A percentile compares a stretch with the other conserved stretches of the same genome.
phyloP scores from a whole-genome alignment of 75 land plant species.

The Pinus taeda region DNA sequence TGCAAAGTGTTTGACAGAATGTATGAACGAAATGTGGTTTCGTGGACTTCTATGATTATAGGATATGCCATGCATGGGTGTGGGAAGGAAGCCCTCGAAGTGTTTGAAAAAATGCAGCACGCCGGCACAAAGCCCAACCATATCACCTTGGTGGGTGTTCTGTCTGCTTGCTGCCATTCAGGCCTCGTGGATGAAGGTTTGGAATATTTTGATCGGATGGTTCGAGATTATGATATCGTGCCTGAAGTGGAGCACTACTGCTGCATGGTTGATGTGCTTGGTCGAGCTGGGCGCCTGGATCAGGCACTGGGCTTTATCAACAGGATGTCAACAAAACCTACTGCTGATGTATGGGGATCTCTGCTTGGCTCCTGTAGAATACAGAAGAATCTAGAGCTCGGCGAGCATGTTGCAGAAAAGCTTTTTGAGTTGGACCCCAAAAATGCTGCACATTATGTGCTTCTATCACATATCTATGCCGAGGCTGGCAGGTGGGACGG shows the following conservation, averaged over 20 bases:
- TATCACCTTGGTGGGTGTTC: slow-evolving; percentile 40
- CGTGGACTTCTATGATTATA: slow-evolving; percentile 73
- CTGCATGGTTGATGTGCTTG: slow-evolving; percentile 18
- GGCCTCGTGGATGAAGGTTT: slow-evolving; percentile 62
- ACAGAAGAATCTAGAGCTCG: slow-evolving; percentile 13
- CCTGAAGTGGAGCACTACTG: slow-evolving; percentile 18
- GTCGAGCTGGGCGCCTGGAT: slow-evolving; percentile 19
- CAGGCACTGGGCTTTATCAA: slow-evolving; percentile 10
- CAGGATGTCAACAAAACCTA: slow-evolving; percentile 1
- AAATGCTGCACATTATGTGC: slow-evolving; percentile 14
- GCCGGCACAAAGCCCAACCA: slow-evolving; percentile 38
- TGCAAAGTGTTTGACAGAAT: slow-evolving; percentile 49
- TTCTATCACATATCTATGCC: slow-evolving; percentile 23
- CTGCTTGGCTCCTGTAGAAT: slow-evolving; percentile 16
- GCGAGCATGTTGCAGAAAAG: slow-evolving; percentile 4
- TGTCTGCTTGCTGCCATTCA: slow-evolving; percentile 68
- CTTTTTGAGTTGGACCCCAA: slow-evolving; percentile 12
- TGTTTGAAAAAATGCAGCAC: slow-evolving; percentile 36
- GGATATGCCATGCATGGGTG: slow-evolving; percentile 59
- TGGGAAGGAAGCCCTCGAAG: slow-evolving; percentile 39
- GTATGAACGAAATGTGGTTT: slow-evolving; percentile 29
- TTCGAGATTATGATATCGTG: slow-evolving; percentile 10
- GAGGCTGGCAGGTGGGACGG: slow-evolving; percentile 11
- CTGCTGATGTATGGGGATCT: slow-evolving; percentile 12
- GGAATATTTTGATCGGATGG: slow-evolving; percentile 39